Percentiles rank a stretch among this genome's conserved stretches.
Conservation (phyloP, 2,329 filamentous ascomycete species). For the Raffaelea ambrosiae region DNA sequence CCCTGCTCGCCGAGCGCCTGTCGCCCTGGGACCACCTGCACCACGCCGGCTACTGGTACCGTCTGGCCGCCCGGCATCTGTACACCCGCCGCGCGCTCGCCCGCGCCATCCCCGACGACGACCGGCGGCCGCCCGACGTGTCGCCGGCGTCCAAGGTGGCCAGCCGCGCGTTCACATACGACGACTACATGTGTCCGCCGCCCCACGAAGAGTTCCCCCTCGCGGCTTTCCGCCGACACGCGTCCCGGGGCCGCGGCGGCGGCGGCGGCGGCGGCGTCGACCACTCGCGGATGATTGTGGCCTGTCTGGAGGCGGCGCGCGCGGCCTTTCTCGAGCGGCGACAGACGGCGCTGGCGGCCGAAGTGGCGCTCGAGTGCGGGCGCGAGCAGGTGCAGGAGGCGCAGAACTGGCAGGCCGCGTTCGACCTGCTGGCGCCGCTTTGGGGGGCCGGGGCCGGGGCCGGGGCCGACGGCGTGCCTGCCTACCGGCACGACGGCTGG, state of each 20-base stretch:
- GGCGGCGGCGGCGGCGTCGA: slow-evolving; percentile 31
- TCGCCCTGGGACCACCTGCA: slow-evolving; percentile 58
- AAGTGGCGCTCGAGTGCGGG: slow-evolving; percentile 48
- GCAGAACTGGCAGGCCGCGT: slow-evolving; percentile 43
- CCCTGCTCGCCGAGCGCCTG: slow-evolving; percentile 46
- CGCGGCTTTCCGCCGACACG: no score
- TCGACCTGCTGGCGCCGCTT: slow-evolving; percentile 45
- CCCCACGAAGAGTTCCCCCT: slow-evolving; percentile 53
- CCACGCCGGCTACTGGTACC: slow-evolving; percentile 60
- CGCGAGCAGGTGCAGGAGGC: slow-evolving; percentile 40
- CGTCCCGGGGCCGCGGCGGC: slow-evolving; percentile 6
- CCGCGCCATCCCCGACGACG: slow-evolving; percentile 49
- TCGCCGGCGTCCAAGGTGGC: slow-evolving; percentile 37
- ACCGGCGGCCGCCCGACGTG: slow-evolving; percentile 40
- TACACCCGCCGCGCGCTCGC: slow-evolving; percentile 45
- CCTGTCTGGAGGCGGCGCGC: slow-evolving; percentile 41
- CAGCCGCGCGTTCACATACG: slow-evolving; percentile 48
- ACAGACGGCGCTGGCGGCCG: slow-evolving; percentile 45
- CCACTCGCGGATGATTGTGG: slow-evolving; percentile 47
- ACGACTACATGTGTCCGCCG: slow-evolving; percentile 58
- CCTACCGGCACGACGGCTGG: slow-evolving; percentile 47
- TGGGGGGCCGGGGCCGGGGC: slow-evolving; percentile 37
- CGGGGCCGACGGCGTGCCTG: neutral
- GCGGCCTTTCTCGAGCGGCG: slow-evolving; percentile 44
- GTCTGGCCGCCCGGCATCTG: slow-evolving; percentile 49